Evolutionary conservation across 176 grass and related monocot species (phyloP).

Genomic region (Eleusine coracana): DNA sequence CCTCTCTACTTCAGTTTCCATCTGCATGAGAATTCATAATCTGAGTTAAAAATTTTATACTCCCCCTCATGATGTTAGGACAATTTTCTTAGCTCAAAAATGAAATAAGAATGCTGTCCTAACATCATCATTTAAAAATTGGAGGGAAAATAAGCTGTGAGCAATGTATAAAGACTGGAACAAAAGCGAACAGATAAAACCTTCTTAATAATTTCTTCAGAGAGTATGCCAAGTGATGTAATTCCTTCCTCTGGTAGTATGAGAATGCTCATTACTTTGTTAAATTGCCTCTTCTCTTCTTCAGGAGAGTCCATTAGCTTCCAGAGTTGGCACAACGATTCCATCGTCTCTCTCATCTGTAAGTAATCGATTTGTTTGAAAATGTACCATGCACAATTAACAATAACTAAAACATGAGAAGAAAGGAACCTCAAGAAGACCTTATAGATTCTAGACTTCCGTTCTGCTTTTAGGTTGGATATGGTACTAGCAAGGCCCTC

Average conservation of each 20-base stretch:
- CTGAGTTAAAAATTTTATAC: slow-evolving; percentile 3
- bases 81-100: background rate
- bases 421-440: slow-evolving; percentile 46
- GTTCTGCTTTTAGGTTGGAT: slow-evolving; percentile 72
- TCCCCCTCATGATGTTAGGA: background rate
- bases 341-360: slow-evolving; percentile 84
- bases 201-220: slow-evolving; percentile 75
- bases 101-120: background rate
- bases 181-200: slow-evolving; percentile 45
- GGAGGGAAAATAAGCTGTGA: background rate
- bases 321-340: slow-evolving; percentile 83
- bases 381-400: slow-evolving; percentile 27
- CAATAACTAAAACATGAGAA: slow-evolving; percentile 28
- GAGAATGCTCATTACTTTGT: slow-evolving; percentile 62
- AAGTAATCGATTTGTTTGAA: slow-evolving; percentile 36
- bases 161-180: slow-evolving; percentile 30
- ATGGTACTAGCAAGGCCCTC: slow-evolving; percentile 73
- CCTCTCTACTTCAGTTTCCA: slow-evolving; percentile 72
- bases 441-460: slow-evolving; percentile 74
- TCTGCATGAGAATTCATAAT: slow-evolving; percentile 53
- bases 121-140: background rate
- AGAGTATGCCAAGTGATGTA: slow-evolving; percentile 63
- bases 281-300: slow-evolving; percentile 72
- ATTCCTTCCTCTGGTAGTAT: slow-evolving; percentile 71
- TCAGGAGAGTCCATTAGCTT: slow-evolving; percentile 91